A percentile compares a stretch with the other conserved stretches of the same genome.
Evolutionary conservation across 106 monocot genomes (phyloP).

Genomic region (Dendrobium catenatum): DNA sequence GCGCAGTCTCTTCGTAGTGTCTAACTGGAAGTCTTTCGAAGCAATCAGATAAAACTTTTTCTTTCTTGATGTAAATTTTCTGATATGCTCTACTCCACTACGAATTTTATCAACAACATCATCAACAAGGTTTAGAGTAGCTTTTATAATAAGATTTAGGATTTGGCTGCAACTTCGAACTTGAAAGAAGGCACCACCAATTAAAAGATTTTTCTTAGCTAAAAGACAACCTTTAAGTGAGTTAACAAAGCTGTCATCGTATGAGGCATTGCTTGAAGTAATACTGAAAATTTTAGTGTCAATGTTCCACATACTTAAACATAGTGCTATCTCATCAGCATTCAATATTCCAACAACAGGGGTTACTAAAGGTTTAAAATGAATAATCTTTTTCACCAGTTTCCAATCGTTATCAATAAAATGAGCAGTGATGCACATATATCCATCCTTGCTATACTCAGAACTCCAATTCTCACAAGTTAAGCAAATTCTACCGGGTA

Average conservation of each 20-base stretch:
- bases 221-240: slow-evolving; percentile 1
- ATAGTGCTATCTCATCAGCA: slow-evolving; percentile 6
- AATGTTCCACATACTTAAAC: slow-evolving; percentile 7
- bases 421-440: slow-evolving; percentile 8
- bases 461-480: slow-evolving; percentile 7
- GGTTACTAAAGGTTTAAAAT: slow-evolving; percentile 2
- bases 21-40: slow-evolving; percentile 3
- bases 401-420: slow-evolving; percentile 6
- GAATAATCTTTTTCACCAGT: slow-evolving; percentile 1
- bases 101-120: slow-evolving; percentile 14
- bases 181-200: slow-evolving; percentile 8
- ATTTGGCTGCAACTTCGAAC: slow-evolving; percentile 13
- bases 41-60: slow-evolving; percentile 18
- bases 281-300: slow-evolving; percentile 6
- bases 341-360: slow-evolving; percentile 1
- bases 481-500: slow-evolving; percentile 6
- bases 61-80: neutral
- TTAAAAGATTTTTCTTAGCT: slow-evolving; percentile 2
- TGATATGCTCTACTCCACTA: slow-evolving; percentile 3
- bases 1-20: slow-evolving; percentile 5
- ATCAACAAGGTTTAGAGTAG: slow-evolving; percentile 3
- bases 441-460: slow-evolving; percentile 4
- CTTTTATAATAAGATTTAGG: slow-evolving; percentile 14
- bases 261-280: slow-evolving; percentile 2
- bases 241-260: neutral